Percentiles rank a stretch among this genome's conserved stretches.
Conservation (phyloP, 2,329 filamentous ascomycete genomes). For the Colletotrichum phormii region DNA sequence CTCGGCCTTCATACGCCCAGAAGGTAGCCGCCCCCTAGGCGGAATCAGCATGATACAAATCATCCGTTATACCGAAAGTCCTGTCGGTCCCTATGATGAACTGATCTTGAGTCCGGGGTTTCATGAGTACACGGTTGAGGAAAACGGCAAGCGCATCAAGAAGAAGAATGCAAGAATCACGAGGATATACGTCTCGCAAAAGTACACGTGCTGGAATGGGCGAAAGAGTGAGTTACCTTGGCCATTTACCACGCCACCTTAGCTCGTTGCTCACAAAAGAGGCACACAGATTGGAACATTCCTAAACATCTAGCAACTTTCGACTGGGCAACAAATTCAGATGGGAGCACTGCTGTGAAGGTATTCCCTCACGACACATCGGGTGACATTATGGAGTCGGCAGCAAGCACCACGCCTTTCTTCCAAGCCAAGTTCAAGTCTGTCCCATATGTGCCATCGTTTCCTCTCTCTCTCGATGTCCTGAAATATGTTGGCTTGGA, state of each 20-base stretch:
- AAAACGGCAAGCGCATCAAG: conserved; percentile 45
- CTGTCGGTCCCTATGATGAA: conserved; percentile 67
- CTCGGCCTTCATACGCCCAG: conserved; percentile 50
- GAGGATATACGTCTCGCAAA: conserved; percentile 66
- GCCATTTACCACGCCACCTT: neutral
- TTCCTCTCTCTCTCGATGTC: conserved; percentile 55
- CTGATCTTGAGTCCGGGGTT: conserved; percentile 59
- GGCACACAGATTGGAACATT: conserved; percentile 62
- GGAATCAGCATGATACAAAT: conserved; percentile 62
- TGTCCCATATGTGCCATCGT: conserved; percentile 53
- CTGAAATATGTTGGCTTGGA: conserved; percentile 55
- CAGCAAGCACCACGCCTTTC: conserved; percentile 51
- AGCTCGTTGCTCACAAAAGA: neutral
- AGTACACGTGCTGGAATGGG: conserved; percentile 64
- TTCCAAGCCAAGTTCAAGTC: conserved; percentile 60
- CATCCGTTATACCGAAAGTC: conserved; percentile 61
- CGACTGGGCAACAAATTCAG: conserved; percentile 52
- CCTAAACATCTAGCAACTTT: conserved; percentile 67
- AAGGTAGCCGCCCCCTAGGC: conserved; percentile 52
- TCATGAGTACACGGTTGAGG: conserved; percentile 54
- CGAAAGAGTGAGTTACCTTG: conserved; percentile 53
- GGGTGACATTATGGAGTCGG: conserved; percentile 45
- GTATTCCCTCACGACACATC: conserved; percentile 58
- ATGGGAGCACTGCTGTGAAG: conserved; percentile 52
- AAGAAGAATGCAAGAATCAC: conserved; percentile 57